A percentile compares a stretch with the other conserved stretches of the same genome.
phyloP scores from a whole-genome alignment of 306 rosid genomes.

The Inga oerstediana region DNA sequence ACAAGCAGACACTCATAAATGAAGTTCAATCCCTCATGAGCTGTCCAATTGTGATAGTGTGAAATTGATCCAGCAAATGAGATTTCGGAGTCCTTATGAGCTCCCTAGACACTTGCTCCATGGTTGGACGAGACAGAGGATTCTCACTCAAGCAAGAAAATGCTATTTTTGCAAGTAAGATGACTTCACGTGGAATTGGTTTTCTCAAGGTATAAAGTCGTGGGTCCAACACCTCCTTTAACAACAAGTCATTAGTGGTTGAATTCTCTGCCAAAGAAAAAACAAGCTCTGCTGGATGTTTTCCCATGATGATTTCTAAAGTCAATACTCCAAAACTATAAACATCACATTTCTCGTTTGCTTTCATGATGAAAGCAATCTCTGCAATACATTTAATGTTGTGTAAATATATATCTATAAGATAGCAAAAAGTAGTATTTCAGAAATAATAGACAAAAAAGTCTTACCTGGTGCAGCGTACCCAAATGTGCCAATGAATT shows the following conservation, averaged over 20 bases:
- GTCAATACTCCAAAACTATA: not conserved
- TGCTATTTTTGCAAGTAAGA: not conserved
- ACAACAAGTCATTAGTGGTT: not conserved
- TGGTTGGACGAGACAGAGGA: not conserved
- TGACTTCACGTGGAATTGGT: not conserved
- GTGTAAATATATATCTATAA: not conserved
- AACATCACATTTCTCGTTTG: not conserved
- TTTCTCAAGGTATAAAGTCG: not conserved
- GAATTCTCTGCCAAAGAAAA: not conserved
- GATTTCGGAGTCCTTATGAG: not conserved
- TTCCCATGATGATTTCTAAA: not conserved
- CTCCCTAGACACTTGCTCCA: not conserved
- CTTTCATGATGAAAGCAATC: not conserved
- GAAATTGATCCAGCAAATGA: not conserved
- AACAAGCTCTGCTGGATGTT: not conserved
- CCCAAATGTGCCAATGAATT: constrained; percentile 24
- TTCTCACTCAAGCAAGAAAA: not conserved
- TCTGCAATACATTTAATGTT: not conserved
- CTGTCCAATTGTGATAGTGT: not conserved
- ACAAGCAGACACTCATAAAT: not conserved
- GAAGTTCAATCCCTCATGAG: not conserved
- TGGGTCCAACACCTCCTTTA: constrained; percentile 17
- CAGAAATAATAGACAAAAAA: not conserved
- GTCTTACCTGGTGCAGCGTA: constrained; percentile 24
- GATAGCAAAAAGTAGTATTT: not conserved